Evolutionary conservation across 306 rosid genomes (phyloP).

Genomic region (Vigna mungo): DNA sequence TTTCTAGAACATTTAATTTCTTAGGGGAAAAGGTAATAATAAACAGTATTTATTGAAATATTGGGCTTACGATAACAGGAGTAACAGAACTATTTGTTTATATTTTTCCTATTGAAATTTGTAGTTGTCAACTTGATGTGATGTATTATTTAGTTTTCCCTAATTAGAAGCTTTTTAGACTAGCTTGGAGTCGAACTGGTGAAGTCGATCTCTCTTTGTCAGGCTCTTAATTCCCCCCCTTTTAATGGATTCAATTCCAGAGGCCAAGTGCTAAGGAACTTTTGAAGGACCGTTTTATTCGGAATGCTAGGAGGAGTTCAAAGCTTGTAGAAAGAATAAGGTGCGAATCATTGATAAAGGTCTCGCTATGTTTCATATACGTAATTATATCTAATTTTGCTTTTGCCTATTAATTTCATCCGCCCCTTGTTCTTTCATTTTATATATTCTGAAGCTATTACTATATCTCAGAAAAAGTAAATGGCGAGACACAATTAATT

Average conservation of each 20-base stretch:
- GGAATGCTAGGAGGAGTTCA: conserved; percentile 85
- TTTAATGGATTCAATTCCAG: conserved; percentile 60
- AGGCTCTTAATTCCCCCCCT: conserved; percentile 33
- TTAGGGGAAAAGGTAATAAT: neutral
- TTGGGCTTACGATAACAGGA: neutral
- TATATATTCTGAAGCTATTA: neutral
- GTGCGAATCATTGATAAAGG: conserved; percentile 50
- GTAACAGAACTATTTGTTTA: conserved; percentile 9
- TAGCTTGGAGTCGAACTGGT: conserved; percentile 30
- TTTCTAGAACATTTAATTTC: conserved; percentile 21
- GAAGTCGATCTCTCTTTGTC: conserved; percentile 39
- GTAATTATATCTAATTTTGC: conserved; percentile 30
- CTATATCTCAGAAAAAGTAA: conserved; percentile 11
- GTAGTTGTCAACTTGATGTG: conserved; percentile 21
- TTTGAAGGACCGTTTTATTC: conserved; percentile 88
- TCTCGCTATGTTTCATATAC: conserved; percentile 40
- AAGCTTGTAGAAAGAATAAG: conserved; percentile 96
- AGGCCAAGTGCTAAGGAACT: conserved; percentile 98
- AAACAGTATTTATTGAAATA: conserved; percentile 11
- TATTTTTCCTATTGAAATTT: conserved; percentile 28
- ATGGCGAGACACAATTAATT: conserved; percentile 1
- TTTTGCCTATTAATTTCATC: neutral
- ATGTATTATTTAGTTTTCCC: conserved; percentile 23
- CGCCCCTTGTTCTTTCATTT: neutral
- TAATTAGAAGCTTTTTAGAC: conserved; percentile 26